Conservation (phyloP, 2,329 filamentous ascomycete species). For the Fusarium nodosum region DNA sequence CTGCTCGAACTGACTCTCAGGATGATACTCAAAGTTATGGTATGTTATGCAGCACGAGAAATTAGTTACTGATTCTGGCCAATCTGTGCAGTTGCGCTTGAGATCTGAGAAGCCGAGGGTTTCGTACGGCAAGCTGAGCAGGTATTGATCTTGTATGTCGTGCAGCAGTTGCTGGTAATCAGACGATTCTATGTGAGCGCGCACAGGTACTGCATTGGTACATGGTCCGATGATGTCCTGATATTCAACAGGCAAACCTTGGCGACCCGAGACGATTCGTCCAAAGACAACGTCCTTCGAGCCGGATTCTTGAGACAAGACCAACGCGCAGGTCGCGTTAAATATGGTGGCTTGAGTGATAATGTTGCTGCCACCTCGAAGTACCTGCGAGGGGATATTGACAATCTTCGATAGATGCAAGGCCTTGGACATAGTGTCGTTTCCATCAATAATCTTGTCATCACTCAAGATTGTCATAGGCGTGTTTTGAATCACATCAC, state of each 20-base stretch:
- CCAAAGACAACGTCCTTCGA: conserved; percentile 38
- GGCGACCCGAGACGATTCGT: conserved; percentile 39
- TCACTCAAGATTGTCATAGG: conserved; percentile 15
- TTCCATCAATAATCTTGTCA: background rate
- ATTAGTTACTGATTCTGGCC: conserved; percentile 16
- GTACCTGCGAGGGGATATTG: conserved; percentile 2
- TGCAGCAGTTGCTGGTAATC: conserved; percentile 17
- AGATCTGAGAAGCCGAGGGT: conserved; percentile 38
- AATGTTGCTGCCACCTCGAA: background rate
- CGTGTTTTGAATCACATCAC: conserved; percentile 4
- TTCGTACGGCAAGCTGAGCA: conserved; percentile 30
- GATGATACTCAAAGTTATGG: conserved; percentile 31
- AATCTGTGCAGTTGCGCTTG: conserved; percentile 40
- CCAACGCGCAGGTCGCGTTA: conserved; percentile 9
- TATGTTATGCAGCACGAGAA: conserved; percentile 15
- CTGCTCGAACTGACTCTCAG: conserved; percentile 14
- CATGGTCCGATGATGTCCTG: conserved; percentile 37
- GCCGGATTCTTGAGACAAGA: background rate
- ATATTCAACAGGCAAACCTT: conserved; percentile 23
- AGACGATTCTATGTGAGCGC: background rate
- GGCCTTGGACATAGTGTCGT: background rate
- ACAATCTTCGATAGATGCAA: conserved; percentile 18
- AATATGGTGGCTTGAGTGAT: conserved; percentile 22
- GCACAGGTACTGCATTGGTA: conserved; percentile 18
- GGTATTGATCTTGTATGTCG: conserved; percentile 38